A percentile compares a stretch with the other conserved stretches of the same genome.
Evolutionary conservation across 2,329 filamentous ascomycete genomes (phyloP).

Genomic region (Stemphylium beticola): DNA sequence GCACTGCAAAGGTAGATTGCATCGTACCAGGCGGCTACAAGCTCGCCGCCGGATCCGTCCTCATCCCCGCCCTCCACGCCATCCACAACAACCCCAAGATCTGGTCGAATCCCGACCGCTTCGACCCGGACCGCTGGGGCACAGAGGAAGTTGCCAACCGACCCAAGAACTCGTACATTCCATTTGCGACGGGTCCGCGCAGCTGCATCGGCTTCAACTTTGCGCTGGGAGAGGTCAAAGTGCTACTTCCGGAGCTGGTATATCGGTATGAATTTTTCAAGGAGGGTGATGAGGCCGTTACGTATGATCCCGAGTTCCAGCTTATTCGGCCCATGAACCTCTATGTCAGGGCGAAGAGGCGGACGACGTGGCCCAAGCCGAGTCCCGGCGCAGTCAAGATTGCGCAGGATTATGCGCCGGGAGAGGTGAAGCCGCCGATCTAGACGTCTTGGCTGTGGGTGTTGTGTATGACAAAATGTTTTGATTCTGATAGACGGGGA

Average conservation of each 20-base stretch:
- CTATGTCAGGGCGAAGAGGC: slow-evolving; percentile 17
- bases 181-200: slow-evolving; percentile 16
- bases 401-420: slow-evolving; percentile 18
- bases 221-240: slow-evolving; percentile 17
- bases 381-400: slow-evolving; percentile 15
- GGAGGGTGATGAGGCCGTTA: slow-evolving; percentile 11
- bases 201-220: slow-evolving; percentile 24
- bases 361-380: slow-evolving; percentile 14
- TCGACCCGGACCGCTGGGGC: slow-evolving; percentile 67
- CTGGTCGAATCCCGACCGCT: slow-evolving; percentile 65
- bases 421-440: slow-evolving; percentile 14
- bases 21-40: slow-evolving; percentile 66
- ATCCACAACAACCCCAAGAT: slow-evolving; percentile 60
- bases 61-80: slow-evolving; percentile 58
- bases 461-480: too few relatives aligned
- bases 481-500: too few relatives aligned
- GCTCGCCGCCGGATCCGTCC: slow-evolving; percentile 58
- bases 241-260: slow-evolving; percentile 13
- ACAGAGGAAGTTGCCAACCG: slow-evolving; percentile 52
- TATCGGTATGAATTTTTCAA: slow-evolving; percentile 21
- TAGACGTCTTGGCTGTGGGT: not conserved
- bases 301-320: slow-evolving; percentile 21
- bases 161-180: slow-evolving; percentile 19
- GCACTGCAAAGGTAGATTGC: slow-evolving; percentile 62
- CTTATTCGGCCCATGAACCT: slow-evolving; percentile 22